These are phyloP conservation scores for Aspergillus intermedius DNA, from an alignment of 2,329 filamentous ascomycete genomes.

Conservation along the genomic window DNA sequence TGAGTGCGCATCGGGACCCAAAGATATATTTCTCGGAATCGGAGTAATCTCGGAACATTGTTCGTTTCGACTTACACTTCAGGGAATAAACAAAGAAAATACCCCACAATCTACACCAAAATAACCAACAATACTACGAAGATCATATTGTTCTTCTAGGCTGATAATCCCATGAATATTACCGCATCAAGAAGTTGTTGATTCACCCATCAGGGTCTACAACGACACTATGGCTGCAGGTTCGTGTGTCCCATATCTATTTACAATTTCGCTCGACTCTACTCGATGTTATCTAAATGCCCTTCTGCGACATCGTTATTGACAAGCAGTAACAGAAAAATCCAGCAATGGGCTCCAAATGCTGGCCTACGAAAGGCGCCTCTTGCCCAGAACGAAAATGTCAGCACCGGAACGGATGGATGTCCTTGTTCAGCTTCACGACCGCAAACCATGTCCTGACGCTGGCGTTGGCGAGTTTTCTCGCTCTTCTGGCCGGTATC, in stretches of 20 bases:
- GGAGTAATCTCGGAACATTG: too few species aligned
- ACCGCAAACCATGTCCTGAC: constrained; percentile 52
- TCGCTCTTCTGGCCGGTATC: constrained; percentile 55
- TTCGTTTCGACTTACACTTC: too few species aligned
- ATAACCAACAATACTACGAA: too few species aligned
- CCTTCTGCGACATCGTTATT: neutral
- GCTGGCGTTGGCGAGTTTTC: constrained; percentile 49
- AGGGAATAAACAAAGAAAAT: too few species aligned
- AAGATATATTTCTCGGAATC: too few species aligned
- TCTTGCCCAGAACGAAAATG: neutral
- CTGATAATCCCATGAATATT: too few species aligned
- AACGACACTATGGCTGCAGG: too few species aligned
- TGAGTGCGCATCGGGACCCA: too few species aligned
- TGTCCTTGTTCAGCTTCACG: constrained; percentile 66
- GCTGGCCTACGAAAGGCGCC: neutral
- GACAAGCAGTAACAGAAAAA: neutral
- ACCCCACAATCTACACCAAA: too few species aligned
- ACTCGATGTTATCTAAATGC: neutral
- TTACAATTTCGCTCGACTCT: neutral
- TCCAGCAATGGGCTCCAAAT: neutral
- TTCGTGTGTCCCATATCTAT: neutral
- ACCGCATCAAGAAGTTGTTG: too few species aligned
- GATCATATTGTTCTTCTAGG: too few species aligned
- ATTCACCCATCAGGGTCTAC: too few species aligned
- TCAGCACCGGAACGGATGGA: constrained; percentile 35